phyloP scores from a whole-genome alignment of 352 stramenopile genomes.

The Hyaloperonospora brassicae region DNA sequence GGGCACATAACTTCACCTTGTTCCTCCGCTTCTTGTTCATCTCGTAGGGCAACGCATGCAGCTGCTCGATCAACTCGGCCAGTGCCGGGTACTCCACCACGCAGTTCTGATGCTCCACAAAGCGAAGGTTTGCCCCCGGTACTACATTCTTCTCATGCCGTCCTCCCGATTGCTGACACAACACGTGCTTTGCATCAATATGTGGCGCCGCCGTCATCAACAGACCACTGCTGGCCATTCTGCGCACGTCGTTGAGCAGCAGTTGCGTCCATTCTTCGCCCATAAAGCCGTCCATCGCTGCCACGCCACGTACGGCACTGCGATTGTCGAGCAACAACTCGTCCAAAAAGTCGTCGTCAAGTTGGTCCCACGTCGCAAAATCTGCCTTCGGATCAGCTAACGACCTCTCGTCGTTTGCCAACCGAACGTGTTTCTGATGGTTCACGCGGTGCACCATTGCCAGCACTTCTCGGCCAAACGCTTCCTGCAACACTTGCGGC shows the following conservation, averaged over 20 bases:
- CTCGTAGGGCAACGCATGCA: constrained; percentile 72
- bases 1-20: constrained; percentile 43
- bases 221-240: constrained; percentile 49
- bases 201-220: constrained; percentile 31
- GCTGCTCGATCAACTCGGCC: constrained; percentile 60
- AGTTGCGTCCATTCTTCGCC: constrained; percentile 69
- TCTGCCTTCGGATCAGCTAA: constrained; percentile 53
- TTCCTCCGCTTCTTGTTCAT: constrained; percentile 64
- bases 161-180: constrained; percentile 8
- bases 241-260: constrained; percentile 51
- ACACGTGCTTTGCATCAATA: constrained; percentile 17
- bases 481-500: constrained; percentile 77
- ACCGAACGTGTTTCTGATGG: constrained; percentile 63
- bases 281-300: constrained; percentile 68
- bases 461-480: constrained; percentile 74
- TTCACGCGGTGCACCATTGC: constrained; percentile 82
- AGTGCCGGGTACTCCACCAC: constrained; percentile 53
- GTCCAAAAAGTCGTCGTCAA: constrained; percentile 45
- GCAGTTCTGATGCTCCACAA: constrained; percentile 55
- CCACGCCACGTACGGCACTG: constrained; percentile 24
- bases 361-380: constrained; percentile 54
- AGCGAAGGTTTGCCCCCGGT: constrained; percentile 37
- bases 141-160: constrained; percentile 4
- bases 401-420: constrained; percentile 56
- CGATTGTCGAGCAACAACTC: constrained; percentile 17